Base-by-base conservation (phyloP, 1,284 basidiomycete species). In the Bondarzewia mesenterica region DNA sequence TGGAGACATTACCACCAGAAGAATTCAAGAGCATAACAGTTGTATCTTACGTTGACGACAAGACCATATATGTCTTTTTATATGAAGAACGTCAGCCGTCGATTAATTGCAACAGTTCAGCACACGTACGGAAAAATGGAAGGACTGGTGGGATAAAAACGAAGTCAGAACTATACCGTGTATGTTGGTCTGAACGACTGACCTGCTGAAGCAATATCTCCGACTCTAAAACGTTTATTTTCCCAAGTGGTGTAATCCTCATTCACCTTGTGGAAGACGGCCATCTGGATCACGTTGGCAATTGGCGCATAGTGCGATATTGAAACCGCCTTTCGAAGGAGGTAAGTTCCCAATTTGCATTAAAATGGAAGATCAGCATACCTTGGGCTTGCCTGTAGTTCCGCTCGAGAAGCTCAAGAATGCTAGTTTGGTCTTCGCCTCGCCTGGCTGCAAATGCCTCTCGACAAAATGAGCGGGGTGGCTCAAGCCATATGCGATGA, bases 381-480 rank as follows among this genome's bases (percentile, higher is more conserved):
- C 55, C 74, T 91, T 91, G 1, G 89, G 85, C 57, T 76, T 80
- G 6, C 89, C 89, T 54, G 89, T 92, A 2, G 89, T 92, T 15
- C 89, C 89, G 49, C 82, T 87, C 0, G 85, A 89, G 61, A 91
- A 89, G 44, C 74, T 81, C 35, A 89, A 65, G 54, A 91, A 82
- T 0, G 89, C 89, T 5, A 89, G 56, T 51, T 82, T 82, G 7
- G 69, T 79, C 62, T 73, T 79, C 16, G 70, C 79, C 63, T 90
- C 87, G 0, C 83, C 86, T 2, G 75, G 69, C 15, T 58, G 62
- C 36, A 91, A 67, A 15, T 62, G 67, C 29, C 70, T 65, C 54
- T 80, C 78, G 3, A 63, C 67, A 55, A 75, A 86, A 32, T 57
- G 66, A 22, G 58, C 59, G 1, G 61, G 62, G 47, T 57, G 67